These are phyloP conservation scores for Umbelopsis sp. DNA, from an alignment of 371 early-diverging fungal species.

Conservation along the genomic window DNA sequence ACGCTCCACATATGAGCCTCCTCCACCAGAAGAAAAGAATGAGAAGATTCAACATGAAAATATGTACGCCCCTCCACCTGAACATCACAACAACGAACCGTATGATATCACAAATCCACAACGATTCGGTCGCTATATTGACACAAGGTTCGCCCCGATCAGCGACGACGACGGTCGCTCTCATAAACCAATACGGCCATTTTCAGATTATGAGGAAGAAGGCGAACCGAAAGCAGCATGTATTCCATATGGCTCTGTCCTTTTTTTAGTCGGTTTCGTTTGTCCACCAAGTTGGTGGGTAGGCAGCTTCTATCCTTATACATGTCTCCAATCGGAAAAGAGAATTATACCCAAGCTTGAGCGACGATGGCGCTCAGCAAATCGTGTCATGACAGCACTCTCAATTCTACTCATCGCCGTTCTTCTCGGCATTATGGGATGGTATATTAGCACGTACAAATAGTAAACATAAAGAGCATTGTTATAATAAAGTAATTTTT, in stretches of 20 bases:
- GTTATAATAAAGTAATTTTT: neutral
- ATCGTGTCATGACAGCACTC: slow-evolving; percentile 4
- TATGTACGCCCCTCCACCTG: neutral
- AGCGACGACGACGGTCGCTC: neutral
- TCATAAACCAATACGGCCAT: slow-evolving; percentile 3
- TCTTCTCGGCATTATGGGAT: slow-evolving; percentile 10
- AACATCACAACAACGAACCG: neutral
- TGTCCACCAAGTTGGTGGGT: slow-evolving; percentile 14
- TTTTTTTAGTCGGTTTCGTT: slow-evolving; percentile 1
- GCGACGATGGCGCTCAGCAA: slow-evolving; percentile 14
- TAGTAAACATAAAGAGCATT: neutral
- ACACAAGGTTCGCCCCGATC: neutral
- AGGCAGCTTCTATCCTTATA: neutral
- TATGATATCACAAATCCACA: neutral
- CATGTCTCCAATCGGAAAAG: neutral
- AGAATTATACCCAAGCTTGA: slow-evolving; percentile 1
- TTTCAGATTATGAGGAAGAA: slow-evolving; percentile 6
- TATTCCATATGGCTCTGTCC: neutral
- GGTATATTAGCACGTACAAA: slow-evolving; percentile 4
- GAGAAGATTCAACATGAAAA: neutral
- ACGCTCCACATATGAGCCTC: neutral
- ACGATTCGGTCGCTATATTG: slow-evolving; percentile 2
- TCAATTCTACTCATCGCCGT: slow-evolving; percentile 7
- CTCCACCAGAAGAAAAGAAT: neutral
- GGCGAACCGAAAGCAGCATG: neutral